A percentile compares a stretch with the other conserved stretches of the same genome.
Evolutionary conservation across 164 flowering plant species (phyloP).

Genomic region (Magnolia officinalis): DNA sequence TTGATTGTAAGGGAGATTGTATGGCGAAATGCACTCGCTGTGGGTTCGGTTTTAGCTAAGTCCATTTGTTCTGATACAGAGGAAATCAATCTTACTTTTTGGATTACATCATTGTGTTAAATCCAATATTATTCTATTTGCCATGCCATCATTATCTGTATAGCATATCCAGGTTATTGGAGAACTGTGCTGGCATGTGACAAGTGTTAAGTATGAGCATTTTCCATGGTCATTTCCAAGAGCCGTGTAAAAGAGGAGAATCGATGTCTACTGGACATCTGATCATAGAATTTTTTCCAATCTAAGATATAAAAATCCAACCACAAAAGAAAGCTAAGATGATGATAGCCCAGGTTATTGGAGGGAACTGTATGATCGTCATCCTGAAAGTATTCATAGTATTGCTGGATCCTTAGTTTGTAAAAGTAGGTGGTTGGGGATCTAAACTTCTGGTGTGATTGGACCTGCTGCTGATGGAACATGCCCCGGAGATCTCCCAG

Average conservation of each 20-base stretch:
- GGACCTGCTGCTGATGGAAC: too few species aligned
- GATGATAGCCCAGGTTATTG: too few species aligned
- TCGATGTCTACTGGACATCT: background rate
- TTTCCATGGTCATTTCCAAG: background rate
- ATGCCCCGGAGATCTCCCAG: too few species aligned
- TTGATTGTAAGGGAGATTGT: conserved; percentile 96
- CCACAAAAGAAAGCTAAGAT: background rate
- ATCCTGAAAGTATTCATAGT: too few species aligned
- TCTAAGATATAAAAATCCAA: background rate
- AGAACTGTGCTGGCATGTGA: background rate
- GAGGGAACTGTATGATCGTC: too few species aligned
- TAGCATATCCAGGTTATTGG: background rate
- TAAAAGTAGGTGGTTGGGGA: too few species aligned
- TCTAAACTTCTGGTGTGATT: too few species aligned
- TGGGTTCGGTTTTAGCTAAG: conserved; percentile 82
- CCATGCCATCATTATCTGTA: background rate
- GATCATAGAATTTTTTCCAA: background rate
- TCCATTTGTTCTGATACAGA: background rate
- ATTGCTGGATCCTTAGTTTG: too few species aligned
- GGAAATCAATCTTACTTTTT: background rate
- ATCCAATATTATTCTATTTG: background rate
- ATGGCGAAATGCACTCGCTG: conserved; percentile 90
- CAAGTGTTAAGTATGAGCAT: background rate
- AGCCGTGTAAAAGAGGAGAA: background rate
- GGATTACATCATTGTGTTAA: background rate